Evolutionary conservation across 228 moss, liverwort and hornwort genomes (phyloP), one percentile per base, ranked within the genome.

Genomic region (Sphagnum fallax): DNA sequence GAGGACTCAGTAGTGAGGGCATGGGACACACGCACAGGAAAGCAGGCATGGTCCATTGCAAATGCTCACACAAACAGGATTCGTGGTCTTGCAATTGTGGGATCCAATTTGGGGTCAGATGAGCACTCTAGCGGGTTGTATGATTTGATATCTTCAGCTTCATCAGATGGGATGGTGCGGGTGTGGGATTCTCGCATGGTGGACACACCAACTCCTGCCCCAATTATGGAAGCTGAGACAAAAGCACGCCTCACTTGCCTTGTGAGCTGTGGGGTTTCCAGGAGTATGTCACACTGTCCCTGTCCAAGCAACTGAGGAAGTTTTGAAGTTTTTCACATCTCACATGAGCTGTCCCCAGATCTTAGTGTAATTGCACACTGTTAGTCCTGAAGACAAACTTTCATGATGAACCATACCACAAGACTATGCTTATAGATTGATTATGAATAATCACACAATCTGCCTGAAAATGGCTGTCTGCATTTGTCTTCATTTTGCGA

Each of bases 211-310:
- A 70, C 81, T 4, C 72, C 83, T 51, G 72, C 70, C 62, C 85
- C 91, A 63, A 74, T 86, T 14, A 85, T 90, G 72, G 86, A 98
- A 78, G 87, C 90, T 5, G 88, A 82, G 67, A 94, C 94, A 2
- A 92, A 89, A 73, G 85, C 94, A 67, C 85, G 98, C 70, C 76
- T 98, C 60, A 98, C 94, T 13, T 98, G 94, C 76, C 90, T 98
- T n/a, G 84, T 94, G 48, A 81, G 82, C 69, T 90, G 88, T 71
- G 87, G 83, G 4, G 80, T 79, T 10, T 75, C 75, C 10, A 92
- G 77, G 73, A 92, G 96, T 97, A 76, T 80, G 88, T 74, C 59
- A 51, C 61, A n/a, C 50, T 16, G 52, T 6, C n/a, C 16, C 11
- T 52, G 47, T 47, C n/a, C 64, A 60, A 48, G 8, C 47, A 0